Conservation (phyloP, 2,329 filamentous ascomycete genomes). For the Aspergillus ibericus region DNA sequence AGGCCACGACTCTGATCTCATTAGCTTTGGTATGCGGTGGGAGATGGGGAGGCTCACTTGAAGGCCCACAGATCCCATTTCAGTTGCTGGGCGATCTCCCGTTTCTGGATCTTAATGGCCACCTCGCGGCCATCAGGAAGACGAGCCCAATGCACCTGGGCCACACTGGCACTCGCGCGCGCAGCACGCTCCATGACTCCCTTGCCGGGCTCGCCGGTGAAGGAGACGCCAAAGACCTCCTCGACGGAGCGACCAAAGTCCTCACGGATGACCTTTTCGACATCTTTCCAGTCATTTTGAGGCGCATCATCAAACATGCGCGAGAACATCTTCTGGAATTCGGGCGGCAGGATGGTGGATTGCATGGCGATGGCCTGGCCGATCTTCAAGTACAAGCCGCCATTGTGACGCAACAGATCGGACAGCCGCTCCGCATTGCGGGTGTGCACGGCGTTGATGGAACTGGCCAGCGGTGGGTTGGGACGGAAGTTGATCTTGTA, state of each 20-base stretch:
- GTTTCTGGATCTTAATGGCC: constrained; percentile 94
- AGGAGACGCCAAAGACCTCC: constrained; percentile 90
- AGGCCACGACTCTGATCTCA: constrained; percentile 66
- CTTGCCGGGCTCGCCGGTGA: constrained; percentile 63
- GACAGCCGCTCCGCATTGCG: constrained; percentile 83
- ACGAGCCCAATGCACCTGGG: constrained; percentile 93
- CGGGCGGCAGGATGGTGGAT: constrained; percentile 85
- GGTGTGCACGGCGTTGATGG: constrained; percentile 73
- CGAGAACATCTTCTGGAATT: constrained; percentile 94
- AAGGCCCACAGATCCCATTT: constrained; percentile 96
- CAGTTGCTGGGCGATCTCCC: constrained; percentile 87
- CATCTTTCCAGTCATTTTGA: constrained; percentile 83
- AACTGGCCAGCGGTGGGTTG: constrained; percentile 70
- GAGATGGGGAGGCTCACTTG: constrained; percentile 56
- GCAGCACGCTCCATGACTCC: constrained; percentile 70
- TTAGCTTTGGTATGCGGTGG: constrained; percentile 17
- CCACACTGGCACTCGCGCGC: constrained; percentile 81
- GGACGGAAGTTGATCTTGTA: constrained; percentile 96
- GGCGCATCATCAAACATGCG: constrained; percentile 98
- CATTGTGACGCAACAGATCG: constrained; percentile 78
- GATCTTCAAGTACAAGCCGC: constrained; percentile 94
- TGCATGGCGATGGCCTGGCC: constrained; percentile 99
- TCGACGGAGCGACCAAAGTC: constrained; percentile 85
- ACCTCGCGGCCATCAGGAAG: constrained; percentile 85
- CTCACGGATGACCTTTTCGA: constrained; percentile 79